Conservation (phyloP, 2,329 filamentous ascomycete species). For the Blumeria graminis region DNA sequence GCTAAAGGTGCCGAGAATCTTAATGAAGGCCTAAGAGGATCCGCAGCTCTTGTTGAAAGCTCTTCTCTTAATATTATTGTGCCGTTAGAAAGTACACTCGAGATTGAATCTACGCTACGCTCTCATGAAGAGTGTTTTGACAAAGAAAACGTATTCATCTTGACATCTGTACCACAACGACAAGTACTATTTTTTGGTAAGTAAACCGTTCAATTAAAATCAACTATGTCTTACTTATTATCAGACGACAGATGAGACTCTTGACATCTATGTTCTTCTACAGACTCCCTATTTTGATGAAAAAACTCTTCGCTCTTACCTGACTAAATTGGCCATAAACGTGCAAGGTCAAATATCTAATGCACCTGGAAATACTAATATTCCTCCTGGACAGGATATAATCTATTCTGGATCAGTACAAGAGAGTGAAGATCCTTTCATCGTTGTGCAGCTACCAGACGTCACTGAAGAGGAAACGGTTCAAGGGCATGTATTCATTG, state of each 20-base stretch:
- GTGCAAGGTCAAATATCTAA: constrained; percentile 44
- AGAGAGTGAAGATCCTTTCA: constrained; percentile 25
- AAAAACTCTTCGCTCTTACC: constrained; percentile 28
- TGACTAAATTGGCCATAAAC: constrained; percentile 37
- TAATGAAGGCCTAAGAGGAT: constrained; percentile 16
- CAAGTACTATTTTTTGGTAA: constrained; percentile 49
- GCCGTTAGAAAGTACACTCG: constrained; percentile 29
- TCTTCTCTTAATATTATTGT: constrained; percentile 37
- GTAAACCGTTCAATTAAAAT: constrained; percentile 15
- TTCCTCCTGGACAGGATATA: constrained; percentile 27
- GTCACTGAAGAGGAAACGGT: constrained; percentile 14
- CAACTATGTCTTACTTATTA: constrained; percentile 23
- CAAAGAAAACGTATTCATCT: constrained; percentile 17
- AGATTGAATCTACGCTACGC: constrained; percentile 27
- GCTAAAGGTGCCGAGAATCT: constrained; percentile 12
- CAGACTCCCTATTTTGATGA: constrained; percentile 37
- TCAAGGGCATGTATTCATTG: constrained; percentile 24
- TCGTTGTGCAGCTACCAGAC: constrained; percentile 21
- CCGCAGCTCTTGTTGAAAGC: constrained; percentile 27
- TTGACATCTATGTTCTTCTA: constrained; percentile 43
- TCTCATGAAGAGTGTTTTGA: constrained; percentile 18
- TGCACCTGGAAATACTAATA: constrained; percentile 23
- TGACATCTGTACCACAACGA: constrained; percentile 34
- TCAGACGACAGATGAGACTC: constrained; percentile 43
- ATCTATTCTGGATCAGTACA: constrained; percentile 32